These are phyloP conservation scores for Posidonia oceanica DNA, from an alignment of 116 monocot genomes.

Conservation along the genomic window DNA sequence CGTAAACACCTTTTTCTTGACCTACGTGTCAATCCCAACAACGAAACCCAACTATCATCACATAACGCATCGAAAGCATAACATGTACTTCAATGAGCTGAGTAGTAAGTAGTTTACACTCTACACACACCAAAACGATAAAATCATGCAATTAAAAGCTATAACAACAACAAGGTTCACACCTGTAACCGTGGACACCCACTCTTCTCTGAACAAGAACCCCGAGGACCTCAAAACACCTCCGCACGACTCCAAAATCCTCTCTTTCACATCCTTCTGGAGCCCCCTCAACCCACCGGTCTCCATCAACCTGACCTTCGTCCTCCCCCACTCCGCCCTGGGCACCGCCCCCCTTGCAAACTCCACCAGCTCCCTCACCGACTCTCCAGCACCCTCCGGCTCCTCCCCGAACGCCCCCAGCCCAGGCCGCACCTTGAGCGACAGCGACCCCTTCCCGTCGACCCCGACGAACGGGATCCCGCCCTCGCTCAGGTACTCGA, in stretches of 20 bases:
- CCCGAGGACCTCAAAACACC: conserved; percentile 45
- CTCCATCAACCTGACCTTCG: conserved; percentile 70
- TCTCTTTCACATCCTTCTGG: conserved; percentile 19
- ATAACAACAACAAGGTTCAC: neutral
- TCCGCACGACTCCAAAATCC: conserved; percentile 65
- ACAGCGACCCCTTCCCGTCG: conserved; percentile 28
- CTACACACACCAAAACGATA: too few species aligned
- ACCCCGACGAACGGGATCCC: conserved; percentile 14
- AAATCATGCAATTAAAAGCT: neutral
- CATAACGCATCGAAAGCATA: neutral
- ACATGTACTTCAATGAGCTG: too few species aligned
- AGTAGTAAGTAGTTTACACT: too few species aligned
- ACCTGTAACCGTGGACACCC: conserved; percentile 79
- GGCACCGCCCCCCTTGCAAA: conserved; percentile 54
- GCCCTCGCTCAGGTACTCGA: conserved; percentile 18
- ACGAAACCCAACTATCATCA: neutral
- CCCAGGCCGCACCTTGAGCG: conserved; percentile 61
- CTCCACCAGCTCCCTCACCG: conserved; percentile 44
- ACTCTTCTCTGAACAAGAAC: conserved; percentile 64
- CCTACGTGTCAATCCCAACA: conserved; percentile 18
- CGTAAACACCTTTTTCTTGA: conserved; percentile 64
- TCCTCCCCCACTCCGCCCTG: conserved; percentile 41
- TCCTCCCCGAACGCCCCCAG: conserved; percentile 36
- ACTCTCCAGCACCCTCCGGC: conserved; percentile 33
- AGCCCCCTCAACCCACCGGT: conserved; percentile 65